Conservation (phyloP, 1,139 yeast species). For the Hyphopichia buzzinii region DNA sequence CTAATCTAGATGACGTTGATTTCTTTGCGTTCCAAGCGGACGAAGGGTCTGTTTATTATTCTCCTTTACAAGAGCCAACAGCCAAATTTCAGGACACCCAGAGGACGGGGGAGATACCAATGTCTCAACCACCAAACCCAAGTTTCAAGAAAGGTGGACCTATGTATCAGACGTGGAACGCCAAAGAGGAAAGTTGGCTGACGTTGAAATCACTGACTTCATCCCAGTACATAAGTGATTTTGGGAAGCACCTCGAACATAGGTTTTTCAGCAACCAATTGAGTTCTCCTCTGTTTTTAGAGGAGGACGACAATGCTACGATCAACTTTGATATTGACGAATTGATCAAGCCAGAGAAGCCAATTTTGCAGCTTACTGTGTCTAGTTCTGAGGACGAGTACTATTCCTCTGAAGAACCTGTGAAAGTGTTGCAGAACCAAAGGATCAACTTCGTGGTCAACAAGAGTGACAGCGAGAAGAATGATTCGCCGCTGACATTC, state of each 20-base stretch:
- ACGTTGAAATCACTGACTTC: slow-evolving; percentile 30
- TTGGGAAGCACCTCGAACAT: slow-evolving; percentile 27
- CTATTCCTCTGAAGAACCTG: slow-evolving; percentile 30
- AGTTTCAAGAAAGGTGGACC: not conserved
- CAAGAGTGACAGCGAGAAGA: not conserved
- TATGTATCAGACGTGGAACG: slow-evolving; percentile 6
- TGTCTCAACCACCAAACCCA: not conserved
- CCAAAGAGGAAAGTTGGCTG: slow-evolving; percentile 8
- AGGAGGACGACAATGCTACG: not conserved
- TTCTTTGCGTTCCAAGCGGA: not conserved
- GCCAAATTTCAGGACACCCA: not conserved
- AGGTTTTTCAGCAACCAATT: slow-evolving; percentile 10
- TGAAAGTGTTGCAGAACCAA: slow-evolving; percentile 1
- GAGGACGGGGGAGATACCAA: not conserved
- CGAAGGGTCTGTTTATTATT: slow-evolving; percentile 2
- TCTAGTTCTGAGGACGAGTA: slow-evolving; percentile 34
- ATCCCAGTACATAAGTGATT: slow-evolving; percentile 28
- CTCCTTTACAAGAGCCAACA: slow-evolving; percentile 4
- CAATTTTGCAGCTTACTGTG: not conserved
- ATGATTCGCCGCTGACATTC: slow-evolving; percentile 7
- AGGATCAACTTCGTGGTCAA: slow-evolving; percentile 1
- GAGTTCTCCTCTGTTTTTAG: slow-evolving; percentile 1
- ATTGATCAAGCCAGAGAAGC: not conserved
- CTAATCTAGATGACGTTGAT: slow-evolving; percentile 1
- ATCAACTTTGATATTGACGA: not conserved